These are phyloP conservation scores for Russula sp. DNA, from an alignment of 768 basidiomycete genomes.

Conservation along the genomic window DNA sequence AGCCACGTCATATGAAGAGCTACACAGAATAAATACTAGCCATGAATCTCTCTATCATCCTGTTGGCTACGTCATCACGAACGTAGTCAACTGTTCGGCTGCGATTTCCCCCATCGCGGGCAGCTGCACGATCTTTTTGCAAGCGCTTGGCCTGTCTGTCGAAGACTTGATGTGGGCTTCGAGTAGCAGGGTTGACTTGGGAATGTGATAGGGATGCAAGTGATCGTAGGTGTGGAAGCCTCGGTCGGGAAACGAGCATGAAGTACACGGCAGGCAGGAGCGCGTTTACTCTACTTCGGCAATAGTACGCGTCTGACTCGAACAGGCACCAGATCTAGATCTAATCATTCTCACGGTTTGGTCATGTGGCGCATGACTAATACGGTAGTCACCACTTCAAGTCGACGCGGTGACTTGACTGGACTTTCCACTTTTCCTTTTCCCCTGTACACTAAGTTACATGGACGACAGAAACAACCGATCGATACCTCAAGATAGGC, in stretches of 20 bases:
- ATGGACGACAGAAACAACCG: conserved; percentile 23
- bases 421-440: neutral
- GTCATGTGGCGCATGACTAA: neutral
- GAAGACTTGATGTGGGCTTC: conserved; percentile 79
- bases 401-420: neutral
- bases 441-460: too few relatives aligned
- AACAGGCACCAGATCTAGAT: too few relatives aligned
- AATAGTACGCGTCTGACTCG: neutral
- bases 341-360: neutral
- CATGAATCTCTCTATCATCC: conserved; percentile 86
- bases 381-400: neutral
- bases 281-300: too few relatives aligned
- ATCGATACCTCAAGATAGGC: conserved; percentile 5
- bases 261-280: neutral
- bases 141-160: conserved; percentile 74
- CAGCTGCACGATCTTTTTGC: conserved; percentile 75
- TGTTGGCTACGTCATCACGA: conserved; percentile 83
- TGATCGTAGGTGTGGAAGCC: conserved; percentile 32
- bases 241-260: conserved; percentile 2
- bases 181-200: conserved; percentile 44
- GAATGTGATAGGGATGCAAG: conserved; percentile 52
- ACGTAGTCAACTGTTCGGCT: conserved; percentile 89
- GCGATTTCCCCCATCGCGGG: conserved; percentile 50
- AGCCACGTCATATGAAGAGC: conserved; percentile 14
- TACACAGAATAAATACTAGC: conserved; percentile 43